Evolutionary conservation across 768 basidiomycete genomes (phyloP), one percentile per base, ranked within the genome.

Genomic region (Galerina marginata): DNA sequence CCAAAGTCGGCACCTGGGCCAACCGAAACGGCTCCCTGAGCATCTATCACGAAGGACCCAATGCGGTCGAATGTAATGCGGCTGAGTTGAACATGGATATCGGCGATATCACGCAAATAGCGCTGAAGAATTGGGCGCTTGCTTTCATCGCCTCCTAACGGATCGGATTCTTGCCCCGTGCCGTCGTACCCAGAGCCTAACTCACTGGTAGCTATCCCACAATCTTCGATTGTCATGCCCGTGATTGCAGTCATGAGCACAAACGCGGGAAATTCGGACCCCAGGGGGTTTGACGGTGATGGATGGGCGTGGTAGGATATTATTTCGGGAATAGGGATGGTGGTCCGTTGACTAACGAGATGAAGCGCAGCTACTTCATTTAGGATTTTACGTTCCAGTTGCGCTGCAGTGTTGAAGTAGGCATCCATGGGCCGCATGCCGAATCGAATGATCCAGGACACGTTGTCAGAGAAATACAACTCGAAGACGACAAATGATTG

Each of bases 351-450:
- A 33, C 73, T 74, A 43, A 79, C 78, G 46, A 79, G 72, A 58
- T 69, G 75, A 50, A 79, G 73, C 1, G 78, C 74, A n/a, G 77
- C 78, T 9, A 75, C 78, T 67, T 79, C 78, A 65, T 79, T 79
- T 39, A 76, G 67, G 44, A 79, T 79, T 67, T 79, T 79, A 20
- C 78, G 75, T 59, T 78, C 76, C 9, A 79, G 74, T 62, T 79
- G 78, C 33, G 73, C 77, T 23, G 77, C 69, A 26, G 78, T 79
- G 65, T 78, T 77, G 70, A 77, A 79, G 58, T 76, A 77, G 20
- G 70, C 75, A 60, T 77, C 75, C 71, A 75, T 75, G 2, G 78
- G 74, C 9, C 72, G 69, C 72, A 79, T 74, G 11, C 76, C 78
- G 56, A 78, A 78, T 33, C 78, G 71, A 49, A 77, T 74, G 55